phyloP scores from a whole-genome alignment of 2,329 filamentous ascomycete genomes.

The Pezicula carpinea region DNA sequence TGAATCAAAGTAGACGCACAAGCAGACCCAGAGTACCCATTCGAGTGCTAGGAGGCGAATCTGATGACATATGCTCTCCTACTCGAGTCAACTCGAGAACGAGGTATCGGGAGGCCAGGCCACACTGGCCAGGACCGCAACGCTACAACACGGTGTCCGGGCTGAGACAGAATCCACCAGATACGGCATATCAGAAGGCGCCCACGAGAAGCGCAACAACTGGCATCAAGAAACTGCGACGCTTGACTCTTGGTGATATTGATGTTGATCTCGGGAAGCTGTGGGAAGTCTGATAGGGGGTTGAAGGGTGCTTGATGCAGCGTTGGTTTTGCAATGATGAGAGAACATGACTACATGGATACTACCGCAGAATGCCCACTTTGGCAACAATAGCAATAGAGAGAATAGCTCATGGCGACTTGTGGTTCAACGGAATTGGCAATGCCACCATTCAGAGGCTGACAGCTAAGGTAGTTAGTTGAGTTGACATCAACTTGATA shows the following conservation, averaged over 20 bases:
- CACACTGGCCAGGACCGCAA: conserved; percentile 2
- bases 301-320: not conserved
- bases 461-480: not conserved
- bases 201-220: not conserved
- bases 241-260: conserved; percentile 20
- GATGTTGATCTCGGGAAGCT: conserved; percentile 13
- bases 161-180: conserved; percentile 4
- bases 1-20: not conserved
- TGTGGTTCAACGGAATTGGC: not conserved
- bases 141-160: not conserved
- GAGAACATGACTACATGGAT: not conserved
- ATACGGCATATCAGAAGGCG: conserved; percentile 2
- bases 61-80: not conserved
- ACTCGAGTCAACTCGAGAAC: not conserved
- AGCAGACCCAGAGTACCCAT: not conserved
- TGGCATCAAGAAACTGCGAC: conserved; percentile 8
- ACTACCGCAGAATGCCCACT: not conserved
- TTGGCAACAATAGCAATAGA: not conserved
- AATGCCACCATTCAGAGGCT: not conserved
- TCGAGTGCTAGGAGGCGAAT: not conserved
- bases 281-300: conserved; percentile 10
- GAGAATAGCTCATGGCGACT: too few species aligned
- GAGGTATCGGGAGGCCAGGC: not conserved
- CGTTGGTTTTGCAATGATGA: not conserved
- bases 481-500: not conserved